phyloP scores from a whole-genome alignment of 2,329 filamentous ascomycete species.

The Cercospora beticola region DNA sequence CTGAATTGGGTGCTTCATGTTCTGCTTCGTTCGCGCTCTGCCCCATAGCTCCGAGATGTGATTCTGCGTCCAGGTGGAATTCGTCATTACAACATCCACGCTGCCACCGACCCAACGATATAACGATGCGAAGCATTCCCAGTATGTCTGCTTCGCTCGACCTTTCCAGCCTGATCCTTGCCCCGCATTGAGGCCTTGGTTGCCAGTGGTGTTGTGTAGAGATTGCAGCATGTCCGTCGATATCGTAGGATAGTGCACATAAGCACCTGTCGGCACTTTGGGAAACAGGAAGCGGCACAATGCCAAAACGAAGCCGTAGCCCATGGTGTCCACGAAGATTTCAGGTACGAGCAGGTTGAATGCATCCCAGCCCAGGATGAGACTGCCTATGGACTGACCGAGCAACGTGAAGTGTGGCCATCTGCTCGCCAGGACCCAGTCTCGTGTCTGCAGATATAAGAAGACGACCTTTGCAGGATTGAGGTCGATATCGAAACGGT shows the following conservation, averaged over 20 bases:
- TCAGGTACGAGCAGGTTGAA: conserved; percentile 91
- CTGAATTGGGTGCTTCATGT: conserved; percentile 58
- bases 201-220: conserved; percentile 54
- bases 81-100: conserved; percentile 95
- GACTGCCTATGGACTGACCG: conserved; percentile 87
- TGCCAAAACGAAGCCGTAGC: conserved; percentile 87
- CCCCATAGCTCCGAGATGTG: conserved; percentile 84
- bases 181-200: conserved; percentile 77
- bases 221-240: conserved; percentile 89
- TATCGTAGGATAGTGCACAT: conserved; percentile 97
- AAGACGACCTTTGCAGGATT: conserved; percentile 81
- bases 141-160: conserved; percentile 74
- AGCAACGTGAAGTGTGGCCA: conserved; percentile 92
- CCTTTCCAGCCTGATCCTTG: conserved; percentile 72
- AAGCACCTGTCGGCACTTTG: conserved; percentile 78
- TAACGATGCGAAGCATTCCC: conserved; percentile 76
- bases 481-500: conserved; percentile 88
- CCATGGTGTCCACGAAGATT: conserved; percentile 96
- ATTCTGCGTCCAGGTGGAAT: conserved; percentile 87
- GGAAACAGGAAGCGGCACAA: conserved; percentile 81
- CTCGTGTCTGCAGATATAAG: conserved; percentile 83
- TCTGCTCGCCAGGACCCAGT: conserved; percentile 80
- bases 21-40: conserved; percentile 45
- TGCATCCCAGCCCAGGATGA: conserved; percentile 86
- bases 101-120: conserved; percentile 82